Base-by-base conservation (phyloP, 768 basidiomycete species). In the Russula sp. region DNA sequence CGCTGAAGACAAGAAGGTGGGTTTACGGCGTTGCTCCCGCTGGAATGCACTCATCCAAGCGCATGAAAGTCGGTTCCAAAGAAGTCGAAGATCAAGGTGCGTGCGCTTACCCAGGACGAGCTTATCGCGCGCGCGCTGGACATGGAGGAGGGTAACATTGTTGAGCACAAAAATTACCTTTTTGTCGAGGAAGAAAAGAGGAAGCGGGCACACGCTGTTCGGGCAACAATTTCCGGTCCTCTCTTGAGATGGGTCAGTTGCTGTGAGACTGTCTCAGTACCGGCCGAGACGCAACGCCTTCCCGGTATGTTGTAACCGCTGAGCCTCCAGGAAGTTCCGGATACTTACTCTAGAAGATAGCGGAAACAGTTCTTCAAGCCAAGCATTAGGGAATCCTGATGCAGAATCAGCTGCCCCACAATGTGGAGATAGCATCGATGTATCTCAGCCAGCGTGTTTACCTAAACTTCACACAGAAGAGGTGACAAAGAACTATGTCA, bases 141-240 rank as follows among this genome's bases (percentile, higher is more conserved):
- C 67, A 90, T 85, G 56, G 93, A 94, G 72, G 92, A 93, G 72
- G 85, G 86, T 0, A 95, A 95, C 70, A 83, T 86, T 22, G 78
- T 79, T 6, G 85, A 90, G 50, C 89, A 94, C 65, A 78, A 82
- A 39, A 82, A 92, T 66, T 94, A 93, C 69, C 82, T 94, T 34
- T 81, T 79, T 53, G 73, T 83, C 2, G 93, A 95, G 67, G 91
- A 90, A 69, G 90, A 91, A 73, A 91, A 89, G 66, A 83, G 90
- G 8, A 84, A 81, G 68, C 83, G 83, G 36, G 85, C 82, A 29
- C 74, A 77, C 13, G 84, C 85, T 29, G 81, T 86, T 34, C 83
- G 87, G 47, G 75, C 79, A n/a, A 71, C 76, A 11, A 77, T 86
- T 8, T 75, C 83, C 32, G 90, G 87, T 0, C 88, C 88, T 3